phyloP scores from a whole-genome alignment of 345 rosid species.

The Trapa incisa region DNA sequence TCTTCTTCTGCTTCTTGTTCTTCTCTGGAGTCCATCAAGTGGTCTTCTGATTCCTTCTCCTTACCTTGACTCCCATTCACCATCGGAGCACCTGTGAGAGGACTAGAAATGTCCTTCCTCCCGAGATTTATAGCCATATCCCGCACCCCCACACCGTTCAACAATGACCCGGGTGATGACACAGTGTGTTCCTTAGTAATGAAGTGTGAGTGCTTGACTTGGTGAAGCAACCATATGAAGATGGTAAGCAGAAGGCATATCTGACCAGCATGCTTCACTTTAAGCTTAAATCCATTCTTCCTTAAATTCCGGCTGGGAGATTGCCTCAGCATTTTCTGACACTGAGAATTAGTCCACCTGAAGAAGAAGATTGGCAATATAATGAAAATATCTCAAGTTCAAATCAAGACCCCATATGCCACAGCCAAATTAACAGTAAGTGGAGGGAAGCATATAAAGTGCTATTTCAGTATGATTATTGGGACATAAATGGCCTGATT shows the following conservation, averaged over 20 bases:
- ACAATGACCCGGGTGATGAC: slow-evolving; percentile 1
- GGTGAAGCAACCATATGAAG: slow-evolving; percentile 50
- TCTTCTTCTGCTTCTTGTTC: no score
- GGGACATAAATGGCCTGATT: background rate
- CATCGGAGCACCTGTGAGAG: slow-evolving; percentile 2
- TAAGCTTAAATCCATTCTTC: slow-evolving; percentile 46
- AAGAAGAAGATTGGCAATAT: background rate
- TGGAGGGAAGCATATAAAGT: background rate
- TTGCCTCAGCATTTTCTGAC: slow-evolving; percentile 26
- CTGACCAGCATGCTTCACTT: slow-evolving; percentile 45
- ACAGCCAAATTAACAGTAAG: background rate
- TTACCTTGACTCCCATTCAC: slow-evolving; percentile 9
- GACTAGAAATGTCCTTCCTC: slow-evolving; percentile 33
- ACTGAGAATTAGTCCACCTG: background rate
- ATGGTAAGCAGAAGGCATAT: slow-evolving; percentile 33
- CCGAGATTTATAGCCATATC: slow-evolving; percentile 28
- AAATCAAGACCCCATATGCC: background rate
- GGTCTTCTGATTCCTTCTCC: slow-evolving; percentile 21
- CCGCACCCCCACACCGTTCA: slow-evolving; percentile 8
- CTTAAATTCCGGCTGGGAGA: slow-evolving; percentile 31
- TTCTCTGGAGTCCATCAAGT: slow-evolving; percentile 10
- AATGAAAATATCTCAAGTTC: no score
- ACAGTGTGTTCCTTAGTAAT: slow-evolving; percentile 9
- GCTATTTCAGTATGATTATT: background rate
- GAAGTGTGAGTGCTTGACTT: slow-evolving; percentile 25